Evolutionary conservation across 495 filamentous ascomycete genomes (phyloP).

Genomic region (Parachaetomium inaequale): DNA sequence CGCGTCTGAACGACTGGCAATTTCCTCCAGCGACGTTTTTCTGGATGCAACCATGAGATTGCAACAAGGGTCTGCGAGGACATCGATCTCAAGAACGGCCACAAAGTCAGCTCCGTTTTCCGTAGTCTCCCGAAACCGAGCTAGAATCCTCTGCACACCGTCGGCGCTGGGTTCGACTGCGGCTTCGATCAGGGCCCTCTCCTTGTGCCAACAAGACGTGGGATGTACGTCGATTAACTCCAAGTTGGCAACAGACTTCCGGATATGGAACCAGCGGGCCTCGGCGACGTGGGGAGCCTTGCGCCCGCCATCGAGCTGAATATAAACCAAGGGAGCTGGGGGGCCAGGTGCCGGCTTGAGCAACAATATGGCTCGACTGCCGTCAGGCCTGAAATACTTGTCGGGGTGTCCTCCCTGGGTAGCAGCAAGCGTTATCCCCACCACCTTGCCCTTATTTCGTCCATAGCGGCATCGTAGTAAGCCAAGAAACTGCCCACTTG

Average conservation of each 20-base stretch:
- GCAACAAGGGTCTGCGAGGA: not conserved
- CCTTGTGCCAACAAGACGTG: slow-evolving; percentile 1
- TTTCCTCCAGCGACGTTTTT: not conserved
- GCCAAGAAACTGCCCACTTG: not conserved
- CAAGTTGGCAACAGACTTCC: not conserved
- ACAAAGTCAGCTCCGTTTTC: not conserved
- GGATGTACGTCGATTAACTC: slow-evolving; percentile 1
- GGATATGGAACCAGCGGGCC: slow-evolving; percentile 8
- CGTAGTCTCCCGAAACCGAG: not conserved
- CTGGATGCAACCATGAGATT: slow-evolving; percentile 1
- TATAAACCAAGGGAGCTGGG: not conserved
- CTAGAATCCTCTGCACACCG: not conserved
- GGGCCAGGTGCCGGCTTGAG: not conserved
- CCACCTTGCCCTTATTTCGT: not conserved
- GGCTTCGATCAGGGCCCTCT: slow-evolving; percentile 11
- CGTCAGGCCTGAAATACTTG: not conserved
- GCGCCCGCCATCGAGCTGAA: slow-evolving; percentile 7
- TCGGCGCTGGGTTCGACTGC: not conserved
- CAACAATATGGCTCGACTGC: not conserved
- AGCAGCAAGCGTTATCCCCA: slow-evolving; percentile 10
- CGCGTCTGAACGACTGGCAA: not conserved
- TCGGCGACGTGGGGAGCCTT: not conserved
- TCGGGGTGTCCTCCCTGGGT: not conserved
- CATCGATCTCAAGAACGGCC: not conserved
- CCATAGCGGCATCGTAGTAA: slow-evolving; percentile 3